Base-by-base conservation (phyloP, 495 filamentous ascomycete genomes). In the Penicillium tannophilum region DNA sequence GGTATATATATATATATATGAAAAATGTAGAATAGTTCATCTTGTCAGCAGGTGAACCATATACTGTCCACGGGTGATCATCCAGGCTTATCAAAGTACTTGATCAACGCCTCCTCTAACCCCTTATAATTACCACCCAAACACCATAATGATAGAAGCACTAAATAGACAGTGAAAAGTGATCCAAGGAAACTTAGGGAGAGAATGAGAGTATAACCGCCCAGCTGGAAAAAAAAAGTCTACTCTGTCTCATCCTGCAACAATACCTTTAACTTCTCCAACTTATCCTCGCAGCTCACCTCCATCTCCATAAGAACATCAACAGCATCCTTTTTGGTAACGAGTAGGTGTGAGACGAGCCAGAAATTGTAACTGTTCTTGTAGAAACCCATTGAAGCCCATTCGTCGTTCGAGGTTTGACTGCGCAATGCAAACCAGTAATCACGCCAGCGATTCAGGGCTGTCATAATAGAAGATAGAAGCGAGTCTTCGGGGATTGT, bases 221-320 rank as follows among this genome's bases (percentile, higher is more conserved):
- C 17, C 6, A 9, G 46, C 11, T 8, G 5, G n/a, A n/a, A 28
- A 1, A 23, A n/a, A 30, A 42, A 2, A 23, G 1, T 60, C 49
- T 69, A 70, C 26, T 76, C 72, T 52, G 64, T 65, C 12, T 80
- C 76, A 59, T 80, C 76, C 52, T 65, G 57, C n/a, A 79, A 52
- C 24, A 79, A 57, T 2, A 80, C 75, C 42, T 74, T 77, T 51
- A 80, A 58, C 59, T 76, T 76, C 57, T 76, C 67, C 26, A 80
- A 56, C 56, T 80, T 80, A 54, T 80, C 77, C 53, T 78, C 76
- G 19, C 77, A 80, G 49, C 73, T 70, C n/a, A 80, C 76, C 51
- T 80, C 77, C 75, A 79, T 77, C 41, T 64, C 66, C 75, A 80
- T 77, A 2, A 80, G 67, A 16, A 80, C 73, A 42, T 80, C 77